Conservation (phyloP, 257 asterid genomes). For the Solanum phureja region DNA sequence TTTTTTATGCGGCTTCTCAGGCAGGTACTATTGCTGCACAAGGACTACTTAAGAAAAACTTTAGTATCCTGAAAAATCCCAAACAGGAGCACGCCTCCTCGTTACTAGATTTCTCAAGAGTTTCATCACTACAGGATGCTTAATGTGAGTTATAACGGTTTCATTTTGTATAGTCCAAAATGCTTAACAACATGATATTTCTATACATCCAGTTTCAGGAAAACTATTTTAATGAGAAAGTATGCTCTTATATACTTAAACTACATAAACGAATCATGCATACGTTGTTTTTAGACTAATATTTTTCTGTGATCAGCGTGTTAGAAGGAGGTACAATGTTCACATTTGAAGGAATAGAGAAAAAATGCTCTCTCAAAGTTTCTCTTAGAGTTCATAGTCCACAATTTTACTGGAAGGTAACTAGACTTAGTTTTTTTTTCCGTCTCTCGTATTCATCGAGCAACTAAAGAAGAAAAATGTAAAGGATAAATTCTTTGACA, state of each 20-base stretch:
- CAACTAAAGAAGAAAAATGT: neutral
- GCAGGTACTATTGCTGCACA: conserved; percentile 75
- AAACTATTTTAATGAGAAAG: neutral
- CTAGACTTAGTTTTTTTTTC: neutral
- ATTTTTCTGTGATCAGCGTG: conserved; percentile 28
- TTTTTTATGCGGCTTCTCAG: conserved; percentile 19
- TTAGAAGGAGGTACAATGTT: conserved; percentile 75
- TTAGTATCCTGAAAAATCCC: conserved; percentile 32
- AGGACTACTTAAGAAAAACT: conserved; percentile 31
- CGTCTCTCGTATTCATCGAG: neutral
- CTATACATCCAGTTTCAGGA: neutral
- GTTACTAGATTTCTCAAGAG: conserved; percentile 49
- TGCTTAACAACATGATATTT: neutral
- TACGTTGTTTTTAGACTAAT: neutral
- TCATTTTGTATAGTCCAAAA: neutral
- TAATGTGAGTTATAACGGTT: conserved; percentile 42
- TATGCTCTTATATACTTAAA: neutral
- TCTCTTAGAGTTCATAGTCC: conserved; percentile 59
- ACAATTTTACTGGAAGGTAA: conserved; percentile 83
- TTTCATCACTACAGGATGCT: conserved; percentile 52
- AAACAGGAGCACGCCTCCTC: conserved; percentile 67
- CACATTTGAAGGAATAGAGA: conserved; percentile 54
- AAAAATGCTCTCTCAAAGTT: conserved; percentile 36
- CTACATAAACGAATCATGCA: neutral
- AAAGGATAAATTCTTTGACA: neutral